Conservation (phyloP, 2,329 filamentous ascomycete species). For the Cordyceps cateniannulata region DNA sequence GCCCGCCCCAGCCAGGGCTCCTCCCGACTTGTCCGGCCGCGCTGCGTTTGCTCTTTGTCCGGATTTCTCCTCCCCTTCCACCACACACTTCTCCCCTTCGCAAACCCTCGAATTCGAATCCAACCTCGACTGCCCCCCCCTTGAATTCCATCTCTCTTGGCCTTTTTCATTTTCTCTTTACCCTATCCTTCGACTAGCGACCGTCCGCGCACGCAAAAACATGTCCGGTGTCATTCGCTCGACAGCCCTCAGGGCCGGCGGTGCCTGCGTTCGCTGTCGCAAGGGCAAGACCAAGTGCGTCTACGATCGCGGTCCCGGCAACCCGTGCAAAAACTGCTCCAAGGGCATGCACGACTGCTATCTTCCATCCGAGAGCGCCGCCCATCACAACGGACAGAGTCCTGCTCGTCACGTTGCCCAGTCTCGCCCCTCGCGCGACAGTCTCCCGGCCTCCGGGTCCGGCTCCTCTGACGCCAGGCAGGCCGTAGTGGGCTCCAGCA, state of each 20-base stretch:
- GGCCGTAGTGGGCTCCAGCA: constrained; percentile 33
- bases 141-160: not conserved
- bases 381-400: constrained; percentile 53
- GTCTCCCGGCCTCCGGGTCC: constrained; percentile 45
- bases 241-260: constrained; percentile 54
- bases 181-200: not conserved
- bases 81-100: not conserved
- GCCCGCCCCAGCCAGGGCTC: not conserved
- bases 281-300: constrained; percentile 60
- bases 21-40: constrained; percentile 8
- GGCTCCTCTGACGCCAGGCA: constrained; percentile 40
- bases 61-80: not conserved
- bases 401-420: constrained; percentile 43
- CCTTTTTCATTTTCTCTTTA: not conserved
- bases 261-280: constrained; percentile 56
- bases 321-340: constrained; percentile 58
- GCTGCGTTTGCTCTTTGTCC: constrained; percentile 7
- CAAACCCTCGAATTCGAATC: not conserved
- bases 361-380: constrained; percentile 53
- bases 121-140: not conserved
- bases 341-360: constrained; percentile 61
- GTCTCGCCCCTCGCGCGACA: constrained; percentile 47
- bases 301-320: constrained; percentile 55
- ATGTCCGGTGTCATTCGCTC: constrained; percentile 48
- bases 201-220: constrained; percentile 6